phyloP scores from a whole-genome alignment of 257 asterid species.

The Solanum okadae region DNA sequence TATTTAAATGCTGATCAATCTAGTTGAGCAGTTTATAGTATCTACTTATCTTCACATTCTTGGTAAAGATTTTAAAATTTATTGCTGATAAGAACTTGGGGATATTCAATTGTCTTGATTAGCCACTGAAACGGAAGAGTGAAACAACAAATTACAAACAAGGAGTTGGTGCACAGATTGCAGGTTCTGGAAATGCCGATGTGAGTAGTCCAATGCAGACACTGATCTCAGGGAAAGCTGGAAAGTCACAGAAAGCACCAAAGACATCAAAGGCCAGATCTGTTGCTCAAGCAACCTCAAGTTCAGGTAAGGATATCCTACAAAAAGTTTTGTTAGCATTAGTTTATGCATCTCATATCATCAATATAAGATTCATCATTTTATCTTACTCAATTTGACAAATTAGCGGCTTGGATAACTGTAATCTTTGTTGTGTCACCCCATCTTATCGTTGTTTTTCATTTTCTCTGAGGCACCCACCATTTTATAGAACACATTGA shows the following conservation, averaged over 20 bases:
- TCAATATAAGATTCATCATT: not conserved
- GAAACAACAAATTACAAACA: constrained; percentile 33
- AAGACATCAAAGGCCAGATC: constrained; percentile 67
- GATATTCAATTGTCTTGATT: constrained; percentile 8
- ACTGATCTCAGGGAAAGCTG: constrained; percentile 63
- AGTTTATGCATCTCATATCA: not conserved
- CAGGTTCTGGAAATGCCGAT: constrained; percentile 27
- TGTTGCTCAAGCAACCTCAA: constrained; percentile 37
- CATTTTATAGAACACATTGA: not conserved
- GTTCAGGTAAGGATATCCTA: constrained; percentile 42
- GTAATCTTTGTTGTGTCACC: not conserved
- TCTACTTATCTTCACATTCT: not conserved
- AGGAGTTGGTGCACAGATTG: constrained; percentile 33
- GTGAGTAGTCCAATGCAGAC: constrained; percentile 35
- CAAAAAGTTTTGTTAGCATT: not conserved
- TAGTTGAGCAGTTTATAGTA: not conserved
- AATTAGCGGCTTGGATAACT: not conserved
- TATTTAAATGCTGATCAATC: not conserved
- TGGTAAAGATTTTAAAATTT: not conserved
- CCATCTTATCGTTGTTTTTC: not conserved
- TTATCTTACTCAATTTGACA: not conserved
- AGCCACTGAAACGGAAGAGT: constrained; percentile 62
- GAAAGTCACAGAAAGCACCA: constrained; percentile 61
- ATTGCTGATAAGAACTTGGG: not conserved
- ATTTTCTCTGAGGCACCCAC: constrained; percentile 2